Evolutionary conservation across 1,139 yeast species (phyloP), one percentile per base, ranked within the genome.

Genomic region (Lodderomyces pseudojiufengensis): DNA sequence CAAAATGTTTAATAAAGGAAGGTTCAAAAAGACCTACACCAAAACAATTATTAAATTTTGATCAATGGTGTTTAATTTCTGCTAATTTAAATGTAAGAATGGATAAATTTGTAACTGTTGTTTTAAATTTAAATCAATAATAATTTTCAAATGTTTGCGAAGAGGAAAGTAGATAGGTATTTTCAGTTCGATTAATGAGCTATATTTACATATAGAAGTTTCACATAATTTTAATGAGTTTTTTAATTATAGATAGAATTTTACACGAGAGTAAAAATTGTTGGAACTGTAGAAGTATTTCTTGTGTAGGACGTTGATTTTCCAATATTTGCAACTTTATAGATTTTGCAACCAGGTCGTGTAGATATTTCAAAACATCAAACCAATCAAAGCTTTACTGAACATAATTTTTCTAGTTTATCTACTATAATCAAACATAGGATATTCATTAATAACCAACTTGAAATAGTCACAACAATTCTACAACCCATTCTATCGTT

Each of bases 1-100:
- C 76, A 35, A 84, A 81, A 51, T 88, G 97, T 55, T 63, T 92
- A 39, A 86, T 78, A 48, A 90, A 88, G 52, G 86, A 87, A 43
- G 79, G 87, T 23, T 72, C 69, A 26, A 81, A 80, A 46, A 68
- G 98, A 40, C 96, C 97, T 6, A 79, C 90, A 39, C 98, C 98
- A 9, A 70, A 94, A 47, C 96, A 90, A 54, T 84, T 92, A 92
- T 69, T 92, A 30, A 35, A 33, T 12, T 27, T 33, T 24, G 46
- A 45, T 30, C 39, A 38, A 27, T 45, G 48, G 48, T 35, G 44
- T 29, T 31, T 45, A 5, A 31, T 36, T 1, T 47, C 40, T 31
- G 46, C 34, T 36, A 39, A 39, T 21, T 45, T 43, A 28, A 69
- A 63, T 33, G 95, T 90, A 10, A 77, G 80, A 48, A 92, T 92